Evolutionary conservation across 768 basidiomycete genomes (phyloP).

Genomic region (Cyathus striatus): DNA sequence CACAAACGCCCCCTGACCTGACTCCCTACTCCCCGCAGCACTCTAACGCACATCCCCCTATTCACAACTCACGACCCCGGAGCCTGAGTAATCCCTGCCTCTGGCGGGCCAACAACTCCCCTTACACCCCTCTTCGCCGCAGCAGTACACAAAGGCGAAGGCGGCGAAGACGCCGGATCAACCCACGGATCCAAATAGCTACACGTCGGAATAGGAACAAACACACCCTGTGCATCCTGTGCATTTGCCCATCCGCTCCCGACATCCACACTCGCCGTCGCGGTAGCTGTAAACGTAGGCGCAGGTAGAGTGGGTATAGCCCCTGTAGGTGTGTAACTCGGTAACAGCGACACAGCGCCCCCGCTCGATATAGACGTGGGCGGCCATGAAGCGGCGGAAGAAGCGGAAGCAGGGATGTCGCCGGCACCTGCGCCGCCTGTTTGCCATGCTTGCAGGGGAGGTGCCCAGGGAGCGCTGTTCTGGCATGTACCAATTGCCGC

Average conservation of each 20-base stretch:
- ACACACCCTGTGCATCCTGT: slow-evolving; percentile 57
- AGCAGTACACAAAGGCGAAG: slow-evolving; percentile 50
- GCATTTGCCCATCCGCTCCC: slow-evolving; percentile 85
- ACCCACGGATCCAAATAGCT: slow-evolving; percentile 83
- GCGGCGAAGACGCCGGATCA: slow-evolving; percentile 47
- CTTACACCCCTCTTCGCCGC: too few species aligned
- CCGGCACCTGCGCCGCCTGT: slow-evolving; percentile 24
- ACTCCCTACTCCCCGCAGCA: too few species aligned
- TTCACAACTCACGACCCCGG: too few species aligned
- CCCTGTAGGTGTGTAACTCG: background rate
- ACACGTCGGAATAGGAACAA: slow-evolving; percentile 66
- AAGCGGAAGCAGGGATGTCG: slow-evolving; percentile 12
- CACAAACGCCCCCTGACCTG: too few species aligned
- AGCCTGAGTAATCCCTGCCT: too few species aligned
- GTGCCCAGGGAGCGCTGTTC: slow-evolving; percentile 16
- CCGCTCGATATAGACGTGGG: background rate
- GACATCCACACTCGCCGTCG: slow-evolving; percentile 32
- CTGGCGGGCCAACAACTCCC: too few species aligned
- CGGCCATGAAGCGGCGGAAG: background rate
- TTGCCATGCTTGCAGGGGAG: background rate
- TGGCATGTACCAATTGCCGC: slow-evolving; percentile 17
- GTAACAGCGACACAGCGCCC: background rate
- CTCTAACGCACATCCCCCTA: too few species aligned
- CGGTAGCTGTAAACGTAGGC: slow-evolving; percentile 54
- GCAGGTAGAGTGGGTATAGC: slow-evolving; percentile 25